These are phyloP conservation scores for Neltuma alba DNA, from an alignment of 306 rosid genomes.

Conservation along the genomic window DNA sequence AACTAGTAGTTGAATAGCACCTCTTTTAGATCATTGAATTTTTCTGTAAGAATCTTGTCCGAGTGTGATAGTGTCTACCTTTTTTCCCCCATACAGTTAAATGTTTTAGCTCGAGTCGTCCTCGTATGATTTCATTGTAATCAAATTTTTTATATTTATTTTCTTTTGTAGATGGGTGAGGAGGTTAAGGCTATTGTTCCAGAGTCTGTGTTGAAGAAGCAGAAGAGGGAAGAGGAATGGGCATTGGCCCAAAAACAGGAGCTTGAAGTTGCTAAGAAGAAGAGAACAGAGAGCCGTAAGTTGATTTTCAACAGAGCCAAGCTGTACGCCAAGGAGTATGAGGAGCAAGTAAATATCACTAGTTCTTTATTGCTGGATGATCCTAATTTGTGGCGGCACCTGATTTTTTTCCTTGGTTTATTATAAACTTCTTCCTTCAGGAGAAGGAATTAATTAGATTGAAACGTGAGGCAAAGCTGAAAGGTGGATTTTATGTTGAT, in stretches of 20 bases:
- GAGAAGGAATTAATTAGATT: constrained; percentile 63
- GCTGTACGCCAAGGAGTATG: constrained; percentile 62
- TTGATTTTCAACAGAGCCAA: constrained; percentile 70
- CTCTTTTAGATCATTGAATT: not conserved
- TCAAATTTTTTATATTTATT: not conserved
- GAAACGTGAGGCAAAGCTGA: constrained; percentile 87
- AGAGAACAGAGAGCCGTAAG: constrained; percentile 66
- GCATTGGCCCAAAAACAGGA: constrained; percentile 61
- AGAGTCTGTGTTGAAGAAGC: constrained; percentile 80
- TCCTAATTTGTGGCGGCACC: not conserved
- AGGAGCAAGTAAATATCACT: constrained; percentile 54
- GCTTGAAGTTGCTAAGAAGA: constrained; percentile 58
- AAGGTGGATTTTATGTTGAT: constrained; percentile 93
- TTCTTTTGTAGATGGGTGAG: constrained; percentile 58
- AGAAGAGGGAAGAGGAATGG: constrained; percentile 81
- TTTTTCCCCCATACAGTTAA: too few relatives aligned
- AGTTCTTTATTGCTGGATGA: not conserved
- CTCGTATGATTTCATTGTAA: too few relatives aligned
- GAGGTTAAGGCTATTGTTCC: constrained; percentile 63
- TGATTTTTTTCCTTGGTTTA: not conserved
- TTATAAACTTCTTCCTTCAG: constrained; percentile 15
- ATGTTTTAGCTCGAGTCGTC: too few relatives aligned
- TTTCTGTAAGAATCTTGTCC: too few relatives aligned
- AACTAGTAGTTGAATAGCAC: not conserved
- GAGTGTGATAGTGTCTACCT: too few relatives aligned